Conservation (phyloP, 257 asterid genomes). For the Solanum appendiculatum region DNA sequence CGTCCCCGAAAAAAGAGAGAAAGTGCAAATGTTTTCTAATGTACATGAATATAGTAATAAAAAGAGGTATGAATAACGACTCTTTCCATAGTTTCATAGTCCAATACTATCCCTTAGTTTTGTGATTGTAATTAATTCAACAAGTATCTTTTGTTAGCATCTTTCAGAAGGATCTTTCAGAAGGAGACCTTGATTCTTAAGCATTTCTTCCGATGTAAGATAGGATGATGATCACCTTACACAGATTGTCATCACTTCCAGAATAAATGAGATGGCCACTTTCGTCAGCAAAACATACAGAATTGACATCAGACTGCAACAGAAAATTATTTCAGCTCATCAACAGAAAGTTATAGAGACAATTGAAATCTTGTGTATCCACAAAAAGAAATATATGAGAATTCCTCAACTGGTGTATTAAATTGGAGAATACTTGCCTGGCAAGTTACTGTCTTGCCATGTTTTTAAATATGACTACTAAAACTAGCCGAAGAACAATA, state of each 20-base stretch:
- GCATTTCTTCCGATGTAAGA: not conserved
- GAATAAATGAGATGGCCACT: slow-evolving; percentile 81
- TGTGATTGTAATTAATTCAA: not conserved
- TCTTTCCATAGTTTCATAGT: not conserved
- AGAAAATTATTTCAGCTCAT: not conserved
- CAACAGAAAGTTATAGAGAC: not conserved
- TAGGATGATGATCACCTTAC: slow-evolving; percentile 45
- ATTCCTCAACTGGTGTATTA: not conserved
- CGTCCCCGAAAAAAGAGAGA: not conserved
- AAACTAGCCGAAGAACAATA: not conserved
- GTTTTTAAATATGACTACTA: not conserved
- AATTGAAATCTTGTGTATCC: not conserved
- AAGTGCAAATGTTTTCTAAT: not conserved
- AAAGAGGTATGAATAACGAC: not conserved
- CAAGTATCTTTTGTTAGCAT: not conserved
- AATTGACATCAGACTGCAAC: slow-evolving; percentile 81
- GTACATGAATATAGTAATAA: not conserved
- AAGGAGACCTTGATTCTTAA: not conserved
- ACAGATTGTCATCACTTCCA: slow-evolving; percentile 79
- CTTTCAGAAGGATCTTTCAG: not conserved
- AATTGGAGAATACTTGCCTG: not conserved
- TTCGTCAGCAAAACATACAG: slow-evolving; percentile 95
- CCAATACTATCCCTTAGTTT: not conserved
- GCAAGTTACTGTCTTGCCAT: not conserved
- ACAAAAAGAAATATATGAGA: not conserved